Conservation (phyloP, 139 green algal genomes). For the Micractinium conductrix region DNA sequence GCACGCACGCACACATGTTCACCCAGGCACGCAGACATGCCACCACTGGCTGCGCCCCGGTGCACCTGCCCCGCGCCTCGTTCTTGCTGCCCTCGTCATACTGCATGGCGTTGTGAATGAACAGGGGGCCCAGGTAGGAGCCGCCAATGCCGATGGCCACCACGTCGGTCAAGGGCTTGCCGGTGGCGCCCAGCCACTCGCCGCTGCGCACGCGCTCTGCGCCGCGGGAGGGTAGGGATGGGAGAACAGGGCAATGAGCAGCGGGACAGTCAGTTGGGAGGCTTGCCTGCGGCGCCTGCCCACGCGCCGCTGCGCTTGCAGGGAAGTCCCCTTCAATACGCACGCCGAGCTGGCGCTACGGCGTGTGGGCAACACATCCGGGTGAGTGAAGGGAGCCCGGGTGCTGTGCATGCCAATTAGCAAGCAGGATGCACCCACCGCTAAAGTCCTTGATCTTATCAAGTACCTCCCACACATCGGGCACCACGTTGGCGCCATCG, state of each 20-base stretch:
- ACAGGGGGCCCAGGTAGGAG: slow-evolving; percentile 96
- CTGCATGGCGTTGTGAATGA: slow-evolving; percentile 96
- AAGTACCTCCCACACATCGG: slow-evolving; percentile 96
- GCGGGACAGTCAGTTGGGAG: no score
- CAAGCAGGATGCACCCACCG: no score
- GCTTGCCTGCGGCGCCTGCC: no score
- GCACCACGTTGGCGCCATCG: slow-evolving; percentile 83
- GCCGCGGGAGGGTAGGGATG: not conserved
- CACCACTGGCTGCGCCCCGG: no score
- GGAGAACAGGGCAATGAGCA: not conserved
- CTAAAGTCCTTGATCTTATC: slow-evolving; percentile 98
- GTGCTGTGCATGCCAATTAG: no score
- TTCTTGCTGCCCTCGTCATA: slow-evolving; percentile 60
- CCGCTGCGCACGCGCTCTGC: slow-evolving; percentile 60
- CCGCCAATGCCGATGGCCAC: slow-evolving; percentile 98
- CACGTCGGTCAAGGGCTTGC: slow-evolving; percentile 95
- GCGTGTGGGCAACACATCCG: no score
- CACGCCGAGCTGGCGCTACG: no score
- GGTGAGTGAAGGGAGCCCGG: no score
- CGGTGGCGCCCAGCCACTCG: slow-evolving; percentile 93
- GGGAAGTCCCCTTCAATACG: no score
- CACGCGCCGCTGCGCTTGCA: no score
- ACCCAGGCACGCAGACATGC: no score
- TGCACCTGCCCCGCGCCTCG: slow-evolving; percentile 18
- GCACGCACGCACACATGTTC: no score